phyloP scores from a whole-genome alignment of 305 asterid genomes.

The Fraxinus floribunda region DNA sequence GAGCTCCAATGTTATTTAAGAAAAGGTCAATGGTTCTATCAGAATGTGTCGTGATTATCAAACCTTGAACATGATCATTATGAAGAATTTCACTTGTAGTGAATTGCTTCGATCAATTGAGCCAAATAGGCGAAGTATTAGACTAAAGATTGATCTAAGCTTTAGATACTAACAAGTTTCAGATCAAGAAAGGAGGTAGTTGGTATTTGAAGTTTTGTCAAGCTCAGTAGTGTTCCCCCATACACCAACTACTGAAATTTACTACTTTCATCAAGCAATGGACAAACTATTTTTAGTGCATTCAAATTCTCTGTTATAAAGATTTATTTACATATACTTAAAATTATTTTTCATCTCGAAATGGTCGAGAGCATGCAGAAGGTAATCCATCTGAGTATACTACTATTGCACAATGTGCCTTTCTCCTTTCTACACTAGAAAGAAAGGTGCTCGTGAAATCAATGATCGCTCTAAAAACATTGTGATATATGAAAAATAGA shows the following conservation, averaged over 20 bases:
- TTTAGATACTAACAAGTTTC: too few relatives aligned
- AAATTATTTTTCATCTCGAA: not conserved
- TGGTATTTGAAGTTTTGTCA: not conserved
- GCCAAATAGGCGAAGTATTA: too few relatives aligned
- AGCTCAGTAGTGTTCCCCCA: not conserved
- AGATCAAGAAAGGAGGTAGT: not conserved
- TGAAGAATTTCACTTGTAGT: not conserved
- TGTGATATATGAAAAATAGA: too few relatives aligned
- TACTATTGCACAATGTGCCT: not conserved
- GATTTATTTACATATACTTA: too few relatives aligned
- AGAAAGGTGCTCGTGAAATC: not conserved
- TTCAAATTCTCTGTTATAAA: not conserved
- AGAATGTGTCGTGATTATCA: not conserved
- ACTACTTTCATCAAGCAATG: not conserved
- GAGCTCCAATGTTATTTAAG: too few relatives aligned
- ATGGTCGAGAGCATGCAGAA: not conserved
- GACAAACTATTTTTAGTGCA: too few relatives aligned
- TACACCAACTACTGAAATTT: too few relatives aligned
- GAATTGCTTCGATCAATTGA: not conserved
- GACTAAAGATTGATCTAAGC: too few relatives aligned
- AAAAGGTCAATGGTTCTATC: not conserved
- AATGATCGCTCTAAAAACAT: not conserved
- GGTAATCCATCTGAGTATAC: too few relatives aligned
- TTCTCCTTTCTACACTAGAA: not conserved
- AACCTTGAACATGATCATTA: not conserved